These are phyloP conservation scores for Boletus edulis DNA, from an alignment of 768 basidiomycete species.

Conservation along the genomic window DNA sequence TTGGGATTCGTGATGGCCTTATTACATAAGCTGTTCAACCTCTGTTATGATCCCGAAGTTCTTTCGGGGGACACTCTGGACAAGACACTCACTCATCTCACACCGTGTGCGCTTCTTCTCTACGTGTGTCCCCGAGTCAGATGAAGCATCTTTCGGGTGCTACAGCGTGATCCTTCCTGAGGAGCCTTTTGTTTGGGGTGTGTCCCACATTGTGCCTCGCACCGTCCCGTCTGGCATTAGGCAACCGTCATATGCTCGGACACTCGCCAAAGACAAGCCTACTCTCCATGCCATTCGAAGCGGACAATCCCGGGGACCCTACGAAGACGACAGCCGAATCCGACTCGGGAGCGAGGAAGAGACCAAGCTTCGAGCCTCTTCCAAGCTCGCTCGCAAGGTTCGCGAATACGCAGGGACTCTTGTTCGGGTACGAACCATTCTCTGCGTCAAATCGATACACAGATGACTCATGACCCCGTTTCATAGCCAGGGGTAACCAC, in stretches of 20 bases:
- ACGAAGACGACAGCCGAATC: conserved; percentile 37
- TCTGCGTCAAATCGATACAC: neutral
- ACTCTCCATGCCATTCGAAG: neutral
- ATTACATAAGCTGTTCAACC: neutral
- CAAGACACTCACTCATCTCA: neutral
- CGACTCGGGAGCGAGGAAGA: conserved; percentile 55
- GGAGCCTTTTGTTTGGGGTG: conserved; percentile 64
- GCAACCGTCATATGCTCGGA: conserved; percentile 50
- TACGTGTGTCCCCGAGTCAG: neutral
- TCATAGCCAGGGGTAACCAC: conserved; percentile 70
- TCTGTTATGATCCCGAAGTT: conserved; percentile 1
- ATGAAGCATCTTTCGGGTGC: conserved; percentile 40
- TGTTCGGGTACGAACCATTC: conserved; percentile 41
- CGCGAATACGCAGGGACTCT: conserved; percentile 53
- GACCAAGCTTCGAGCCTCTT: conserved; percentile 48
- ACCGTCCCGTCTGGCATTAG: conserved; percentile 54
- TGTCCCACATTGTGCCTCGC: conserved; percentile 56
- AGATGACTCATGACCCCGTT: neutral
- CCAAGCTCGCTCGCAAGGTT: conserved; percentile 53
- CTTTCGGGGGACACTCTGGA: neutral
- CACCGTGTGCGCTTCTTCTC: conserved; percentile 6
- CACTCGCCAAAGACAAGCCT: neutral
- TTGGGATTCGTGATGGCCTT: conserved; percentile 50
- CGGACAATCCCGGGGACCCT: neutral
- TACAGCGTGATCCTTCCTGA: conserved; percentile 64